These are phyloP conservation scores for Colletotrichum truncatum DNA, from an alignment of 2,329 filamentous ascomycete genomes.

Conservation along the genomic window DNA sequence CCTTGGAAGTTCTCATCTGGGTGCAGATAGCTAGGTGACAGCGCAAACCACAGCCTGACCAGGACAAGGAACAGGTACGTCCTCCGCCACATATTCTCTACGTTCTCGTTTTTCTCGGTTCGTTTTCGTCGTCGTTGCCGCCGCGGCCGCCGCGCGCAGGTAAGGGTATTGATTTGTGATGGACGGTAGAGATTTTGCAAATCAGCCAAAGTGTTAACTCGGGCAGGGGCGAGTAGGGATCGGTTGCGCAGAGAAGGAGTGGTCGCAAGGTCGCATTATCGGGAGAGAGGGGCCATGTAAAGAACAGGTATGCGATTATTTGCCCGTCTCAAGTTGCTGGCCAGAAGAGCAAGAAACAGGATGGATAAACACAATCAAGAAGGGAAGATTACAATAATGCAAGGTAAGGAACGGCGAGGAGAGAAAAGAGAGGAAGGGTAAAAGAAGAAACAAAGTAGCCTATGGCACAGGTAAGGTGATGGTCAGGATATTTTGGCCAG, in stretches of 20 bases:
- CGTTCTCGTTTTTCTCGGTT: not conserved
- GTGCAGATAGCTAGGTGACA: slow-evolving; percentile 95
- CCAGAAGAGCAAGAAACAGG: not conserved
- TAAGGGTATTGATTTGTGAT: slow-evolving; percentile 34
- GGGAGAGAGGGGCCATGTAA: slow-evolving; percentile 16
- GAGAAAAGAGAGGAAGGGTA: slow-evolving; percentile 10
- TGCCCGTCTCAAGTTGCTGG: not conserved
- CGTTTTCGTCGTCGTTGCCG: slow-evolving; percentile 31
- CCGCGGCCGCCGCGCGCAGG: slow-evolving; percentile 33
- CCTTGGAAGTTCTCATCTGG: slow-evolving; percentile 99
- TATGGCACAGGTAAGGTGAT: slow-evolving; percentile 18
- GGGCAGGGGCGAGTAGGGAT: not conserved
- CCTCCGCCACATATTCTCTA: slow-evolving; percentile 83
- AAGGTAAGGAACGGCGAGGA: not conserved
- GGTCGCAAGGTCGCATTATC: slow-evolving; percentile 30
- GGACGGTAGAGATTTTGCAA: not conserved
- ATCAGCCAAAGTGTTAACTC: not conserved
- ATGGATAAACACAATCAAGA: not conserved
- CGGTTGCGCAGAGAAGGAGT: slow-evolving; percentile 2
- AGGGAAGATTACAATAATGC: slow-evolving; percentile 5
- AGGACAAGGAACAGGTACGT: slow-evolving; percentile 85
- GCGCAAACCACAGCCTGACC: slow-evolving; percentile 90
- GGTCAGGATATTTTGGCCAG: slow-evolving; percentile 23
- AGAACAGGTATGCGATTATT: slow-evolving; percentile 12
- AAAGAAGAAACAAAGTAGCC: slow-evolving; percentile 7